A percentile compares a stretch with the other conserved stretches of the same genome.
Conservation (phyloP, 495 filamentous ascomycete genomes). For the Staphylotrichum longicolle region DNA sequence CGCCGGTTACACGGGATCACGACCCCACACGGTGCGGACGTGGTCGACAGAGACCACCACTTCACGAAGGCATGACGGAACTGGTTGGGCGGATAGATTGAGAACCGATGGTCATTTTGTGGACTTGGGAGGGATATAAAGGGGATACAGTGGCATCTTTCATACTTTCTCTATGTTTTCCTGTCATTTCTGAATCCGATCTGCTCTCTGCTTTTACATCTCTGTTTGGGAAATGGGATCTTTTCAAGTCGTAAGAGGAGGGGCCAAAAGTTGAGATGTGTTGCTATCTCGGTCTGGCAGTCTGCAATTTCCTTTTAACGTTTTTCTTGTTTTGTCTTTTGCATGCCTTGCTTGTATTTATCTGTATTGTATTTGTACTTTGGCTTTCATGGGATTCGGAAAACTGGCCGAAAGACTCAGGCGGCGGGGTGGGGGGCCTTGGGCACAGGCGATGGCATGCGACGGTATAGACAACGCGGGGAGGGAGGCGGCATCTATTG, state of each 20-base stretch:
- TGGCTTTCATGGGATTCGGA: not conserved
- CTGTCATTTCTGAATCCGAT: constrained; percentile 9
- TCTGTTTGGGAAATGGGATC: not conserved
- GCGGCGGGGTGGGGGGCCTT: not conserved
- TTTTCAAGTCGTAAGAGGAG: not conserved
- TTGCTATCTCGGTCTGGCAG: not conserved
- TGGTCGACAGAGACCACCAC: not conserved
- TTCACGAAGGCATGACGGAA: constrained; percentile 7
- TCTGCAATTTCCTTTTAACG: not conserved
- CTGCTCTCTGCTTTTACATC: constrained; percentile 1
- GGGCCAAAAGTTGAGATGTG: not conserved
- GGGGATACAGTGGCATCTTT: constrained; percentile 12
- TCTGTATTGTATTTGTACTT: constrained; percentile 10
- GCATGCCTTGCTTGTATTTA: constrained; percentile 13
- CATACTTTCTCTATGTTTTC: constrained; percentile 1
- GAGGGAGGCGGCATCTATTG: constrained; percentile 4
- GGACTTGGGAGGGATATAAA: constrained; percentile 6
- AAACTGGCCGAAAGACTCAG: not conserved
- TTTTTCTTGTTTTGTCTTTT: constrained; percentile 6
- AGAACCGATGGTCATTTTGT: not conserved
- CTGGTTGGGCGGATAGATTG: constrained; percentile 2
- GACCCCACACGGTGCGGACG: not conserved
- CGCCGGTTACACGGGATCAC: not conserved
- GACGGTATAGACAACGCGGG: not conserved
- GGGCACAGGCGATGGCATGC: not conserved